A percentile compares a stretch with the other conserved stretches of the same genome.
These are phyloP conservation scores for Uromyces viciae-fabae DNA, from an alignment of 1,284 basidiomycete genomes.

Conservation along the genomic window DNA sequence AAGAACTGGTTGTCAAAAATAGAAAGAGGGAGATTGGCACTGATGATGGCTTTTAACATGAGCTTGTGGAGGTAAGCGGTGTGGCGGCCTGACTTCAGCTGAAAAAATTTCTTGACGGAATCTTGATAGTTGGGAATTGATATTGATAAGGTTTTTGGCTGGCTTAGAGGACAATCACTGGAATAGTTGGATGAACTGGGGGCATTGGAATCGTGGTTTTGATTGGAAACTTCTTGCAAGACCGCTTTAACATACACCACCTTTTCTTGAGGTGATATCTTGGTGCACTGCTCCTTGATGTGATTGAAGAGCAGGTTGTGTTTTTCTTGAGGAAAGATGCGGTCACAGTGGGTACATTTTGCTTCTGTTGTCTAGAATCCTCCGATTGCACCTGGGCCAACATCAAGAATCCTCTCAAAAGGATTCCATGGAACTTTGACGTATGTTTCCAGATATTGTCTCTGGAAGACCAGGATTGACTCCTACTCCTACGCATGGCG, in stretches of 20 bases:
- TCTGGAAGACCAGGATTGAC: too few relatives aligned
- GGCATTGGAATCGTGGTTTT: not conserved
- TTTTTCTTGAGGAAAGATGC: not conserved
- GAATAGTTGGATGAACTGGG: not conserved
- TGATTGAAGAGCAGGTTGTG: not conserved
- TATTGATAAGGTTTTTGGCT: not conserved
- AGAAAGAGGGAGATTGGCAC: not conserved
- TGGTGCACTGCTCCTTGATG: not conserved
- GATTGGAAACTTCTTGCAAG: not conserved
- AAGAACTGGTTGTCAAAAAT: not conserved
- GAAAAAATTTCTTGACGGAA: not conserved
- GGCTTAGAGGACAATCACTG: too few relatives aligned
- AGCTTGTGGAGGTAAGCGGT: not conserved
- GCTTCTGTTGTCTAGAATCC: not conserved
- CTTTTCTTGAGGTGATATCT: not conserved
- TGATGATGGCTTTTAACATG: not conserved
- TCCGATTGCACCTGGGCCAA: not conserved
- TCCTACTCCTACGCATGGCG: too few relatives aligned
- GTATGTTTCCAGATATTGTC: too few relatives aligned
- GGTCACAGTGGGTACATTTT: constrained; percentile 10
- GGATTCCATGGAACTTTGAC: constrained; percentile 2
- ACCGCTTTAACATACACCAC: not conserved
- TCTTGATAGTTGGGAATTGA: not conserved
- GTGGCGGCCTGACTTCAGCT: not conserved
- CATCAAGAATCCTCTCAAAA: constrained; percentile 11